Conservation (phyloP, 2,329 filamentous ascomycete genomes). For the Exophiala viscosa region DNA sequence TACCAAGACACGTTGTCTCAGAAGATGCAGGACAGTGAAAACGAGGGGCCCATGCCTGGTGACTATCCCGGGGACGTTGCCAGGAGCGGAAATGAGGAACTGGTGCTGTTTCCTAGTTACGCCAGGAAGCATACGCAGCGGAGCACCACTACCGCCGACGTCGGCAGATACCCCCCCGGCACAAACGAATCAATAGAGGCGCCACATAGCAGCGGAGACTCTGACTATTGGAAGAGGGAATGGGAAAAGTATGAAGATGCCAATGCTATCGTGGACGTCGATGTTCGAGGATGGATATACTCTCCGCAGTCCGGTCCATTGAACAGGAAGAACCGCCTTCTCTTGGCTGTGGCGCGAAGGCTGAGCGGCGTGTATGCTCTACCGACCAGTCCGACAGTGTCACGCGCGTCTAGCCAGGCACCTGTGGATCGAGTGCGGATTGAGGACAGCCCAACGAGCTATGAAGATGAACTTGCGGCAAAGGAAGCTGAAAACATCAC, state of each 20-base stretch:
- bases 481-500: slow-evolving; percentile 75
- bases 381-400: slow-evolving; percentile 38
- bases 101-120: slow-evolving; percentile 94
- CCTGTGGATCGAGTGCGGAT: slow-evolving; percentile 35
- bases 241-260: slow-evolving; percentile 79
- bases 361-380: slow-evolving; percentile 81
- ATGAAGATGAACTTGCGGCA: slow-evolving; percentile 65
- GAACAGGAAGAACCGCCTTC: slow-evolving; percentile 78
- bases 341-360: slow-evolving; percentile 81
- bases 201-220: slow-evolving; percentile 52
- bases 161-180: slow-evolving; percentile 30
- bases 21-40: slow-evolving; percentile 42
- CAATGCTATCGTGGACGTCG: slow-evolving; percentile 84
- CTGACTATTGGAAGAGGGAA: slow-evolving; percentile 71
- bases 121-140: slow-evolving; percentile 66
- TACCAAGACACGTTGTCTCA: slow-evolving; percentile 57
- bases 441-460: slow-evolving; percentile 49
- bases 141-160: slow-evolving; percentile 31
- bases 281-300: slow-evolving; percentile 95
- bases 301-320: slow-evolving; percentile 78
- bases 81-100: slow-evolving; percentile 77
- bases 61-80: slow-evolving; percentile 81
- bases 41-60: slow-evolving; percentile 60
- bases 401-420: slow-evolving; percentile 45
- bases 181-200: slow-evolving; percentile 38